phyloP scores from a whole-genome alignment of 1,284 basidiomycete species.

The Phellopilus nigrolimitatus region DNA sequence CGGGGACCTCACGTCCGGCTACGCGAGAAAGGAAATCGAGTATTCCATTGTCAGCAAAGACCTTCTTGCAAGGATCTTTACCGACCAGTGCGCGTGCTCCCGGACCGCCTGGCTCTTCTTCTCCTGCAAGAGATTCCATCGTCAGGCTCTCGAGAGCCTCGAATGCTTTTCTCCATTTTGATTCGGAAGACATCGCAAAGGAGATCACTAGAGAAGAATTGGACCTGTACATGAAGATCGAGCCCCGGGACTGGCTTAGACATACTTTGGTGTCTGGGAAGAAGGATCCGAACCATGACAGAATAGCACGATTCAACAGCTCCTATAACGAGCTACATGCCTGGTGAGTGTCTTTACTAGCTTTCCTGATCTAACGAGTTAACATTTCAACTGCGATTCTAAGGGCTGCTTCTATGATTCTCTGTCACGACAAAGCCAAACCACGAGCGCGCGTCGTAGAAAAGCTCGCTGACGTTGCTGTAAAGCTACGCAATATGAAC shows the following conservation, averaged over 20 bases:
- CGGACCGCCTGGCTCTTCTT: not conserved
- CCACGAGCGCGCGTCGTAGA: conserved; percentile 70
- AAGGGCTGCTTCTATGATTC: conserved; percentile 74
- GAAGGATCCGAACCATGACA: conserved; percentile 56
- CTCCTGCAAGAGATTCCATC: conserved; percentile 11
- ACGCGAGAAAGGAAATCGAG: conserved; percentile 61
- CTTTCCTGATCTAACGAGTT: not conserved
- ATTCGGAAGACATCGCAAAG: conserved; percentile 60
- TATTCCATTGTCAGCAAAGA: conserved; percentile 48
- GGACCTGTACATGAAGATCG: conserved; percentile 60
- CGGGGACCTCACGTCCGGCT: conserved; percentile 24
- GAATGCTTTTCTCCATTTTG: conserved; percentile 30
- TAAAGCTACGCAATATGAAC: conserved; percentile 60
- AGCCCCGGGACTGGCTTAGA: conserved; percentile 78
- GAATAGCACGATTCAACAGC: conserved; percentile 63
- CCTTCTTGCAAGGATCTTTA: conserved; percentile 26
- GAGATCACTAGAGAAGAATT: conserved; percentile 71
- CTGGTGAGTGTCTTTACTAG: conserved; percentile 45
- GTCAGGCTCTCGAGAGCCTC: conserved; percentile 13
- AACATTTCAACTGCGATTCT: not conserved
- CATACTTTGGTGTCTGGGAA: conserved; percentile 65
- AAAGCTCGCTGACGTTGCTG: conserved; percentile 72
- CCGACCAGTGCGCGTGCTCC: conserved; percentile 7
- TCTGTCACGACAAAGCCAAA: conserved; percentile 69
- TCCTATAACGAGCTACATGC: conserved; percentile 73